A percentile compares a stretch with the other conserved stretches of the same genome.
phyloP scores from a whole-genome alignment of 139 green algal genomes.

The Haematococcus lacustris region DNA sequence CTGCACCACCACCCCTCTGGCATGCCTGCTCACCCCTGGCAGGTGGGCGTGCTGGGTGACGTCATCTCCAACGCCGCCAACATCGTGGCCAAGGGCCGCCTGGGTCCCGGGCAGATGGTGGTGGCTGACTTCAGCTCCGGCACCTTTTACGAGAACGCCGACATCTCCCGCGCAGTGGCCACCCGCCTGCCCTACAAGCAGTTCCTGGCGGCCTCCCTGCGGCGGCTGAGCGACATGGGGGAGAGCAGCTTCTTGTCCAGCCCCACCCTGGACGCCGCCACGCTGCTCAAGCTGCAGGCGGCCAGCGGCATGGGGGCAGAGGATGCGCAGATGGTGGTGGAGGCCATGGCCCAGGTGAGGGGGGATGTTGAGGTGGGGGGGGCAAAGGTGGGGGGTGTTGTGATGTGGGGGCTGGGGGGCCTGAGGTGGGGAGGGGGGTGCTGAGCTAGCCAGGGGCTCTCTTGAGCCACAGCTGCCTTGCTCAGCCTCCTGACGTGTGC shows the following conservation, averaged over 20 bases:
- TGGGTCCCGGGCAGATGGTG: slow-evolving; percentile 96
- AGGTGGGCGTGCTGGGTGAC: slow-evolving; percentile 89
- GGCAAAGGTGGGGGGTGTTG: too few relatives aligned
- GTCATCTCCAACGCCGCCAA: slow-evolving; percentile 78
- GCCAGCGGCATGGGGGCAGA: slow-evolving; percentile 72
- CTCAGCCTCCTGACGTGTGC: too few relatives aligned
- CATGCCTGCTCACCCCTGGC: background rate
- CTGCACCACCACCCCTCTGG: background rate
- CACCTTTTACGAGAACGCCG: slow-evolving; percentile 78
- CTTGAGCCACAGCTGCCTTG: too few relatives aligned
- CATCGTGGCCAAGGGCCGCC: slow-evolving; percentile 83
- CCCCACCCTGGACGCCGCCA: slow-evolving; percentile 42
- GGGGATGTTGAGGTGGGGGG: too few relatives aligned
- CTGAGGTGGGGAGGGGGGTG: too few relatives aligned
- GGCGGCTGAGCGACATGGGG: slow-evolving; percentile 44
- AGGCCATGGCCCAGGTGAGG: slow-evolving; percentile 80
- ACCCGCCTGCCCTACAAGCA: slow-evolving; percentile 70
- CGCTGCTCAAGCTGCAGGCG: slow-evolving; percentile 57
- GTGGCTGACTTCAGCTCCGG: slow-evolving; percentile 72
- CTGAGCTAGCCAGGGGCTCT: too few relatives aligned
- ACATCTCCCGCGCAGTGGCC: slow-evolving; percentile 75
- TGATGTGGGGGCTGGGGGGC: too few relatives aligned
- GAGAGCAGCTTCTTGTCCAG: slow-evolving; percentile 30
- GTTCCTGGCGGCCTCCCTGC: slow-evolving; percentile 60
- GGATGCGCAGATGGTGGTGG: slow-evolving; percentile 93